Conservation (phyloP, 345 rosid species). For the Mangifera indica region DNA sequence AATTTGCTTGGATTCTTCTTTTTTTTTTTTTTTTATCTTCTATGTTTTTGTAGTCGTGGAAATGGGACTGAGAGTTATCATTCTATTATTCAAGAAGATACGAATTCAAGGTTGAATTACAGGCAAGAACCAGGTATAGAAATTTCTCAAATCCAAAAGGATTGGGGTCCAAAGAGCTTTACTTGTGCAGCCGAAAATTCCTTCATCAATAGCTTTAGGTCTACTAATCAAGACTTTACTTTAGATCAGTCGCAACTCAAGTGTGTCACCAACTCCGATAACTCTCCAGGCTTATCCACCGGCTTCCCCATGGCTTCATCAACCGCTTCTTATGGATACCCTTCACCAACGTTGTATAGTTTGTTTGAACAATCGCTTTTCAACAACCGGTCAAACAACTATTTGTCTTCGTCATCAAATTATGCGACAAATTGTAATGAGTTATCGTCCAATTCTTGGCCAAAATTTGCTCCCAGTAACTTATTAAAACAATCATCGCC, state of each 20-base stretch:
- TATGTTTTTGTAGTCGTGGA: constrained; percentile 21
- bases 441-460: constrained; percentile 42
- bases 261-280: constrained; percentile 31
- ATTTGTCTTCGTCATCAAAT: constrained; percentile 21
- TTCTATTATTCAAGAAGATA: constrained; percentile 50
- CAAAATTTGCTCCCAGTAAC: constrained; percentile 33
- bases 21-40: too few species aligned
- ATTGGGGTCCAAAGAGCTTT: constrained; percentile 44
- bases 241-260: constrained; percentile 35
- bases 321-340: constrained; percentile 36
- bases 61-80: constrained; percentile 32
- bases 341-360: constrained; percentile 41
- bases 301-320: constrained; percentile 24
- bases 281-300: constrained; percentile 23
- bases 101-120: constrained; percentile 39
- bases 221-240: constrained; percentile 32
- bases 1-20: background rate
- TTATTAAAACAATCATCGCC: constrained; percentile 33
- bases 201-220: constrained; percentile 29
- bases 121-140: constrained; percentile 28
- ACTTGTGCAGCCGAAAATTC: constrained; percentile 30
- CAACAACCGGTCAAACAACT: constrained; percentile 36
- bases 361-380: constrained; percentile 41
- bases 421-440: constrained; percentile 29
- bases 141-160: constrained; percentile 36